These are phyloP conservation scores for Trichoderma arundinaceum DNA, from an alignment of 2,329 filamentous ascomycete species.

Conservation along the genomic window DNA sequence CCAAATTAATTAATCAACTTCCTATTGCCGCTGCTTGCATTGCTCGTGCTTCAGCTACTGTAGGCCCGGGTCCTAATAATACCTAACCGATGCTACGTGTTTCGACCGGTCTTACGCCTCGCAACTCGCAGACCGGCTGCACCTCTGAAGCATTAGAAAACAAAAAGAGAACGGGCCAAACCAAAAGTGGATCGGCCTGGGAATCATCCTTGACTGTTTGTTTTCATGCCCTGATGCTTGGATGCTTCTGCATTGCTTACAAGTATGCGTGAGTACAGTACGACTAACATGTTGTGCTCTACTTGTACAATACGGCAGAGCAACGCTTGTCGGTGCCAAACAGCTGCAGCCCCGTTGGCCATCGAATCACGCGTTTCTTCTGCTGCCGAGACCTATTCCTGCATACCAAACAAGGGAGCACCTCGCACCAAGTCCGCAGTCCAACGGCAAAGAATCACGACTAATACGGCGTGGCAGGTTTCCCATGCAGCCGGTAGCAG, in stretches of 20 bases:
- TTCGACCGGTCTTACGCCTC: not conserved
- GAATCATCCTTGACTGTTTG: not conserved
- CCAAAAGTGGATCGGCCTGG: not conserved
- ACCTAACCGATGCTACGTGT: constrained; percentile 28
- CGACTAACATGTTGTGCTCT: not conserved
- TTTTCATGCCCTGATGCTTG: not conserved
- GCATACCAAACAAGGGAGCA: no score
- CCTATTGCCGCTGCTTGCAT: constrained; percentile 19
- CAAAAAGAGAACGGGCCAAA: not conserved
- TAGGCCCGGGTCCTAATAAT: not conserved
- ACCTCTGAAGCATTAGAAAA: not conserved
- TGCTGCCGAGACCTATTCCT: no score
- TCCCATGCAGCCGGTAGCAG: no score
- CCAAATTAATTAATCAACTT: constrained; percentile 12
- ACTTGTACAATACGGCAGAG: not conserved
- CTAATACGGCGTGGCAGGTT: no score
- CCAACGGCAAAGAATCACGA: no score
- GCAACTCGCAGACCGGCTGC: not conserved
- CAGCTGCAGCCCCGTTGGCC: no score
- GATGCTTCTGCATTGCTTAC: not conserved
- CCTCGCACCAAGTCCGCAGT: no score
- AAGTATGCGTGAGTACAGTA: no score
- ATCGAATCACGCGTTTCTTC: no score
- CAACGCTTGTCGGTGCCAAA: no score
- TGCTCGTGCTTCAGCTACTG: not conserved